A percentile compares a stretch with the other conserved stretches of the same genome.
phyloP scores from a whole-genome alignment of 805 yeast species.

The Candida saitoana region DNA sequence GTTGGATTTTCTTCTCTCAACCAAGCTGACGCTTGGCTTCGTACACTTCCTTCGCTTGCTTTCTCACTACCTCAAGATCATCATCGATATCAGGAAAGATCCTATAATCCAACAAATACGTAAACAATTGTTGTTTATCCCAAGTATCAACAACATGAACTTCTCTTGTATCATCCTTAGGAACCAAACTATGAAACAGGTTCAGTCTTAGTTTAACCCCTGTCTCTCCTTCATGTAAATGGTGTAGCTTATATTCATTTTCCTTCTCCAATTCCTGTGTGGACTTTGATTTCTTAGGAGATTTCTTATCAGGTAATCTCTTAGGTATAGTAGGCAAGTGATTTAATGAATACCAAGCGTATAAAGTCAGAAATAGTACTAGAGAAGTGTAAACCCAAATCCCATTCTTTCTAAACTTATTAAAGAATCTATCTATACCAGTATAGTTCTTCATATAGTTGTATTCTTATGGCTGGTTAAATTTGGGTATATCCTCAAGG shows the following conservation, averaged over 20 bases:
- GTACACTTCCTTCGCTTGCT: constrained; percentile 12
- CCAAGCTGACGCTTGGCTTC: too few species aligned
- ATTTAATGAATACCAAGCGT: constrained; percentile 19
- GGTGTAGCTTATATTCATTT: neutral
- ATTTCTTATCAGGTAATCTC: neutral
- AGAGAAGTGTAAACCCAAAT: constrained; percentile 31
- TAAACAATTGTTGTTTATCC: constrained; percentile 16
- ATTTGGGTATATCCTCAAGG: too few species aligned
- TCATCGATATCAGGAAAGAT: constrained; percentile 18
- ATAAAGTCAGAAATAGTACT: constrained; percentile 25
- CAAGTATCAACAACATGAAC: constrained; percentile 12
- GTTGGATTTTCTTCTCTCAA: too few species aligned
- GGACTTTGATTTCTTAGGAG: neutral
- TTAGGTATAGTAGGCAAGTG: constrained; percentile 14
- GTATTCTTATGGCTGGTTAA: too few species aligned
- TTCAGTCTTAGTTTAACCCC: constrained; percentile 5
- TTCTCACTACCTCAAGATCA: constrained; percentile 10
- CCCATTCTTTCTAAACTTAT: constrained; percentile 29
- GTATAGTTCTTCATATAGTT: constrained; percentile 14
- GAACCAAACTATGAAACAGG: neutral
- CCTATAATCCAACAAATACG: constrained; percentile 11
- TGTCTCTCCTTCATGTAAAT: constrained; percentile 4
- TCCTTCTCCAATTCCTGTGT: constrained; percentile 1
- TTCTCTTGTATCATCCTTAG: neutral
- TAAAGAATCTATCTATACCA: constrained; percentile 26